phyloP scores from a whole-genome alignment of 257 asterid species.

The Henckelia pumila region DNA sequence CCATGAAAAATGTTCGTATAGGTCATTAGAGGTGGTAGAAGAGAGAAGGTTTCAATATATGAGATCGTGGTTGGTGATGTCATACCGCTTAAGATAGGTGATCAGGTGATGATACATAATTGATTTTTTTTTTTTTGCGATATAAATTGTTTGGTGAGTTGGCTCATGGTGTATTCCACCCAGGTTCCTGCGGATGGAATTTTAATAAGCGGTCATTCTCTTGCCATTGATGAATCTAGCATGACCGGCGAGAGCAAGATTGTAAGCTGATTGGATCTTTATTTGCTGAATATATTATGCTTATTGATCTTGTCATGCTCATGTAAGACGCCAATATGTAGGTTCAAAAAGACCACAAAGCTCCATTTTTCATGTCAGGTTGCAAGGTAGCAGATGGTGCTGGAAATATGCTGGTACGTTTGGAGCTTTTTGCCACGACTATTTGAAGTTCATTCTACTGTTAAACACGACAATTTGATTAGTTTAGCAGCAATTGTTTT shows the following conservation, averaged over 20 bases:
- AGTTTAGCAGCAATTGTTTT: not conserved
- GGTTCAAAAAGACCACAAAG: slow-evolving; percentile 74
- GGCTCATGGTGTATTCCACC: slow-evolving; percentile 17
- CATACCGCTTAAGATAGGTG: slow-evolving; percentile 90
- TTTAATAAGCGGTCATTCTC: slow-evolving; percentile 78
- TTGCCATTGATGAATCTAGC: slow-evolving; percentile 95
- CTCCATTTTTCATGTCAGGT: slow-evolving; percentile 96
- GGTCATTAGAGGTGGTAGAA: slow-evolving; percentile 88
- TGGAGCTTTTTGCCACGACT: slow-evolving; percentile 12
- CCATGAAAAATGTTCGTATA: slow-evolving; percentile 28
- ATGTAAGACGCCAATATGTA: slow-evolving; percentile 26
- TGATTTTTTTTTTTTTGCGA: slow-evolving; percentile 11
- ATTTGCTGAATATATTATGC: slow-evolving; percentile 20
- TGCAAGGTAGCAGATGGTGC: slow-evolving; percentile 98
- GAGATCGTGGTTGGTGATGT: slow-evolving; percentile 93
- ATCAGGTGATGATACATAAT: slow-evolving; percentile 79
- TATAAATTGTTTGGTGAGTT: slow-evolving; percentile 19
- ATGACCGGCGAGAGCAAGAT: slow-evolving; percentile 99
- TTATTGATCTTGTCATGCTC: slow-evolving; percentile 29
- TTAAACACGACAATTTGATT: not conserved
- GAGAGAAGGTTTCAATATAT: slow-evolving; percentile 82
- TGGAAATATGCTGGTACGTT: slow-evolving; percentile 85
- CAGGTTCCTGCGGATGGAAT: slow-evolving; percentile 97
- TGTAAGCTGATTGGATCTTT: slow-evolving; percentile 62
- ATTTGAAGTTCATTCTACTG: not conserved